Percentiles rank a stretch among this genome's conserved stretches.
phyloP scores from a whole-genome alignment of 352 stramenopile species.

The Pythium aquatile region DNA sequence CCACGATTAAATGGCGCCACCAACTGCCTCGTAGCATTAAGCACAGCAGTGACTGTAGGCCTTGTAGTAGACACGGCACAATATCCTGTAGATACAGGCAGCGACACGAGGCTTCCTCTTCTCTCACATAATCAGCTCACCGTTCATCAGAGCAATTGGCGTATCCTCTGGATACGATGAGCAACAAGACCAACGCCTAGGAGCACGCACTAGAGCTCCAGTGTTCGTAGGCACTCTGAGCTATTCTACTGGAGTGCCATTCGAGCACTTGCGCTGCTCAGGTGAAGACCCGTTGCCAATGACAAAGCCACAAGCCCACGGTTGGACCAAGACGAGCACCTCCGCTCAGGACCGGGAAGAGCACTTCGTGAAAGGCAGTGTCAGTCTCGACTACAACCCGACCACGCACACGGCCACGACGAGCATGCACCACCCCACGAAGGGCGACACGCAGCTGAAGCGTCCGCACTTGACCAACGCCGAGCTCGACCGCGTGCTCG shows the following conservation, averaged over 20 bases:
- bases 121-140: not conserved
- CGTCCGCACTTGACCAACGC: conserved; percentile 22
- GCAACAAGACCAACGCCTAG: not conserved
- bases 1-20: conserved; percentile 8
- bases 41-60: not conserved
- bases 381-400: conserved; percentile 26
- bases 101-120: not conserved
- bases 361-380: conserved; percentile 27
- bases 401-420: conserved; percentile 26
- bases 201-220: not conserved
- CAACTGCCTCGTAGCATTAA: not conserved
- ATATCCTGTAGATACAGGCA: not conserved
- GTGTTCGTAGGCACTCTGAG: not conserved
- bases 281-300: not conserved
- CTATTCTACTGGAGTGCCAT: not conserved
- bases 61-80: not conserved
- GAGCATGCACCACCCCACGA: conserved; percentile 22
- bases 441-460: conserved; percentile 29
- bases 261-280: not conserved
- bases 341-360: conserved; percentile 17
- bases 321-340: conserved; percentile 29
- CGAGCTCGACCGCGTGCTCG: conserved; percentile 22
- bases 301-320: conserved; percentile 19
- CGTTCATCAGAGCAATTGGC: too few species aligned
- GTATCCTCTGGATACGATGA: not conserved